These are phyloP conservation scores for Arabidopsis arenosa DNA, from an alignment of 345 rosid genomes.

Conservation along the genomic window DNA sequence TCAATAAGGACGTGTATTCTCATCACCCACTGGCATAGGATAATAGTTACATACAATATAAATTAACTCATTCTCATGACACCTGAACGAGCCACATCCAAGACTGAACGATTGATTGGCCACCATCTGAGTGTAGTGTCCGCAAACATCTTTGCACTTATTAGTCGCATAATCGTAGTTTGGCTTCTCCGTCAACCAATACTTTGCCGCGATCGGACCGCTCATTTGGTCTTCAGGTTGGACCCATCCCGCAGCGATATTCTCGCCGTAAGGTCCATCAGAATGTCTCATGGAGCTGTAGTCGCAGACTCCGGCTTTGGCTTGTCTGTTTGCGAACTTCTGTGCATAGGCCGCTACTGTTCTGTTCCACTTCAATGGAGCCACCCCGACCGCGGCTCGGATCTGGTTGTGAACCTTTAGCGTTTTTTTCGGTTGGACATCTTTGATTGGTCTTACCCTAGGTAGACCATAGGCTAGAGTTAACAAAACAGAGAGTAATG, in stretches of 20 bases:
- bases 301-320: slow-evolving; percentile 44
- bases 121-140: slow-evolving; percentile 77
- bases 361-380: slow-evolving; percentile 54
- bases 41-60: slow-evolving; percentile 64
- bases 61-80: slow-evolving; percentile 54
- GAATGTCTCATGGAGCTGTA: slow-evolving; percentile 46
- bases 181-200: slow-evolving; percentile 63
- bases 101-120: slow-evolving; percentile 58
- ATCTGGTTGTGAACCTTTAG: slow-evolving; percentile 54
- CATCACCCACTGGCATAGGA: slow-evolving; percentile 49
- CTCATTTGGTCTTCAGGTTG: slow-evolving; percentile 36
- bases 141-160: slow-evolving; percentile 52
- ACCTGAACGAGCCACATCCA: slow-evolving; percentile 69
- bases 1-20: slow-evolving; percentile 41
- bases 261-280: slow-evolving; percentile 59
- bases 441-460: slow-evolving; percentile 35
- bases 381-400: slow-evolving; percentile 53
- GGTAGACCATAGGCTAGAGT: slow-evolving; percentile 31
- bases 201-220: slow-evolving; percentile 49
- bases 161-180: slow-evolving; percentile 58
- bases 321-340: slow-evolving; percentile 38
- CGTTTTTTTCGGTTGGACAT: slow-evolving; percentile 47
- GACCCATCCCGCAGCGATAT: slow-evolving; percentile 52
- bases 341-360: slow-evolving; percentile 54
- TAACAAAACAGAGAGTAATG: background rate